Base-by-base conservation (phyloP, 495 filamentous ascomycete species). In the Pseudevernia furfuracea region DNA sequence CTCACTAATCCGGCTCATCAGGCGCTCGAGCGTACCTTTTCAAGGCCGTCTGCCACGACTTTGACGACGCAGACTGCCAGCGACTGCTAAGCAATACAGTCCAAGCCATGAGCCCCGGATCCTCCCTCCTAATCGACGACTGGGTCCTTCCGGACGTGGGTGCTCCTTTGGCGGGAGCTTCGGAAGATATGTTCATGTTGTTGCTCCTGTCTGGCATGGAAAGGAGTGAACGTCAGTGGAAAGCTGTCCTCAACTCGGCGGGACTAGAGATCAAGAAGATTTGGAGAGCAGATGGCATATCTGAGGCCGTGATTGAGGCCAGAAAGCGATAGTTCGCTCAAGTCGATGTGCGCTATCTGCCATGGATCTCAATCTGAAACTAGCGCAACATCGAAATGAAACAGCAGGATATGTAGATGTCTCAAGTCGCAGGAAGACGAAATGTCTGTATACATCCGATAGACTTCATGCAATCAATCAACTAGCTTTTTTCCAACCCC, bases 91-190 rank as follows among this genome's bases (percentile, higher is more conserved):
- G 28, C 55, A 28, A 57, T 57, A 57, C 55, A 37, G 55, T 57
- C 6, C 7, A 36, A 21, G 55, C 55, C 28, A 57, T 57, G 55
- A 36, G 55, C 55, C 55, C 55, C 28, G 55, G 17, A 17, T 57
- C 55, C 55, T 36, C 28, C 55, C 55, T 57, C 55, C 19, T 57
- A 19, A 57, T 57, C 55, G 55, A 57, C 55, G 55, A 57, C 30
- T 57, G 55, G 55, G 55, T 57, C 30, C 55, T 57, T 57, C 55
- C 55, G 55, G 55, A 57, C 34, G 32, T 21, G 28, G 34, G 34
- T 57, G 55, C 55, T 30, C 55, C 55, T 34, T 8, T 57, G 55
- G 55, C 55, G 3, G 55, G 55, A 57, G 55, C 7, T 14, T 12
- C 55, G 30, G 7, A 57, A 10, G 55, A 57, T 57, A 36, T 57